Conservation (phyloP, 805 yeast genomes). For the Pichia ethanolica region DNA sequence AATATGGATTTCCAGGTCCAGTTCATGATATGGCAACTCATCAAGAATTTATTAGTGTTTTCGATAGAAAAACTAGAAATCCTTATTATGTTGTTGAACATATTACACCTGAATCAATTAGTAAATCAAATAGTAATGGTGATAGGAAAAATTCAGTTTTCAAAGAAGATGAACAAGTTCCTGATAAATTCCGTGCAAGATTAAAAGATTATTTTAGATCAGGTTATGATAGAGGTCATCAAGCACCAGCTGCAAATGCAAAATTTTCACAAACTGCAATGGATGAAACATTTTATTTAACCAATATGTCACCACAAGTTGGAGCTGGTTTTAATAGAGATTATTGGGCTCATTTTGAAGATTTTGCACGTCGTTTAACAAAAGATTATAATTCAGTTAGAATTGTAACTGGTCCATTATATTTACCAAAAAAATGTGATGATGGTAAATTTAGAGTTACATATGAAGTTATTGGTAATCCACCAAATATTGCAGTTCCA, state of each 20-base stretch:
- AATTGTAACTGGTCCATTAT: slow-evolving; percentile 89
- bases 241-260: slow-evolving; percentile 97
- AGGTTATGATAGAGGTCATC: slow-evolving; percentile 96
- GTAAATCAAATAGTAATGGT: slow-evolving; percentile 39
- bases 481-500: slow-evolving; percentile 95
- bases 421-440: slow-evolving; percentile 62
- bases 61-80: slow-evolving; percentile 74
- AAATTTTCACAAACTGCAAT: slow-evolving; percentile 83
- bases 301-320: slow-evolving; percentile 94
- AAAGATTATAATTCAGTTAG: slow-evolving; percentile 66
- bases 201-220: slow-evolving; percentile 85
- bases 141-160: slow-evolving; percentile 79
- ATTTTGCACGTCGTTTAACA: slow-evolving; percentile 75
- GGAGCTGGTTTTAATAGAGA: slow-evolving; percentile 97
- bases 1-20: slow-evolving; percentile 95
- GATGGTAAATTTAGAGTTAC: slow-evolving; percentile 82
- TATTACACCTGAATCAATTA: slow-evolving; percentile 65
- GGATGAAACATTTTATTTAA: slow-evolving; percentile 87
- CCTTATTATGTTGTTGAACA: slow-evolving; percentile 88
- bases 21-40: slow-evolving; percentile 72
- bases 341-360: slow-evolving; percentile 96
- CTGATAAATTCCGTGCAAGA: slow-evolving; percentile 64
- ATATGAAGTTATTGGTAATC: slow-evolving; percentile 93
- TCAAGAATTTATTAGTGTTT: slow-evolving; percentile 77
- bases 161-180: slow-evolving; percentile 80